Conservation (phyloP, 108 stramenopile genomes). For the Cylindrotheca closterium region DNA sequence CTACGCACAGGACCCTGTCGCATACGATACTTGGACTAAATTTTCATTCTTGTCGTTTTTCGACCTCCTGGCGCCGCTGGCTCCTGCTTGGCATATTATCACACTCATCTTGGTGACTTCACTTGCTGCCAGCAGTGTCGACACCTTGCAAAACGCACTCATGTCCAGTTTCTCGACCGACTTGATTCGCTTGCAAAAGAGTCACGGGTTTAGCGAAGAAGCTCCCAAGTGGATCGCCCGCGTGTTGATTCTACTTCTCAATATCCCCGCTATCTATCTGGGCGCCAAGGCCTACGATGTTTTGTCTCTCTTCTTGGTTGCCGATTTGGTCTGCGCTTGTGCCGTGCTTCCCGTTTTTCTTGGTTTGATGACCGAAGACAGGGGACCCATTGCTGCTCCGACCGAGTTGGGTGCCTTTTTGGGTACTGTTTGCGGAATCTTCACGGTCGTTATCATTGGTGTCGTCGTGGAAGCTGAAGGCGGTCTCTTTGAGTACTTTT, state of each 20-base stretch:
- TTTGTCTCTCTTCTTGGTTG: conserved; percentile 71
- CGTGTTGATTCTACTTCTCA: conserved; percentile 49
- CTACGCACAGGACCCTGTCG: conserved; percentile 65
- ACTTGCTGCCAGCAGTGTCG: conserved; percentile 62
- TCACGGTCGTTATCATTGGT: conserved; percentile 62
- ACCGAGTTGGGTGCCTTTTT: conserved; percentile 74
- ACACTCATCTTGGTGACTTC: conserved; percentile 67
- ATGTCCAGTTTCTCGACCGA: conserved; percentile 56
- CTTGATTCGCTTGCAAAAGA: conserved; percentile 44
- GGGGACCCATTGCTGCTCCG: conserved; percentile 58
- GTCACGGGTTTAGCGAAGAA: conserved; percentile 45
- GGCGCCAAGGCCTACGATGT: conserved; percentile 62
- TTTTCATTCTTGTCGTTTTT: conserved; percentile 73
- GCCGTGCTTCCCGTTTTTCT: conserved; percentile 66
- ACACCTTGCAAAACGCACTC: conserved; percentile 71
- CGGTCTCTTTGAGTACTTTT: conserved; percentile 73
- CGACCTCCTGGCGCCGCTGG: conserved; percentile 57
- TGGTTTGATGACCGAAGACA: conserved; percentile 59
- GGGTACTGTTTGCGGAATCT: conserved; percentile 57
- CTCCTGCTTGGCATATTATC: conserved; percentile 59
- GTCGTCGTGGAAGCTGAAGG: conserved; percentile 58
- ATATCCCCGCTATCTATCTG: conserved; percentile 65
- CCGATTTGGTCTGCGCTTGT: conserved; percentile 78
- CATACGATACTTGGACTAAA: conserved; percentile 58
- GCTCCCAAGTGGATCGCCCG: conserved; percentile 47